Conservation (phyloP, 1,284 basidiomycete genomes). For the Austroboletus olivaceoglutinosus region DNA sequence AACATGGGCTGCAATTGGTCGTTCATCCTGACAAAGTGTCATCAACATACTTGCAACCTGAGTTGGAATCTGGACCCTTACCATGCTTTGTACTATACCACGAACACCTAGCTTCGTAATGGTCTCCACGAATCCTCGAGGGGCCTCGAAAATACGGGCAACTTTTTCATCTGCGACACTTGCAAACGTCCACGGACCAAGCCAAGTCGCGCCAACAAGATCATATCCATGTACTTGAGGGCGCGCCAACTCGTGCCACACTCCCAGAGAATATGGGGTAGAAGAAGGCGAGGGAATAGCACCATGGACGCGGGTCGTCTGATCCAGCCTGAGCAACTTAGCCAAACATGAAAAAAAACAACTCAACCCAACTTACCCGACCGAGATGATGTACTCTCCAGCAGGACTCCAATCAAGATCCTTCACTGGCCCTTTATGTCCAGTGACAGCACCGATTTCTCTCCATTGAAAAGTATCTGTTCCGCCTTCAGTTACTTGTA, state of each 20-base stretch:
- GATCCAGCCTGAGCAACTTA: constrained; percentile 61
- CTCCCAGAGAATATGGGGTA: constrained; percentile 8
- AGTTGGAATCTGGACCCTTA: constrained; percentile 18
- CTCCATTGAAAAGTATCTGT: constrained; percentile 56
- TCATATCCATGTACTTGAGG: constrained; percentile 97
- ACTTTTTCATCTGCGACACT: constrained; percentile 94
- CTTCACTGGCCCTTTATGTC: constrained; percentile 78
- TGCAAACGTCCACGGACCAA: constrained; percentile 74
- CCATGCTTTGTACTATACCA: constrained; percentile 45
- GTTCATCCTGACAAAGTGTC: constrained; percentile 17
- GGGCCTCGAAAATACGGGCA: constrained; percentile 85
- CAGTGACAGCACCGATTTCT: constrained; percentile 74
- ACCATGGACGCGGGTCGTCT: constrained; percentile 86
- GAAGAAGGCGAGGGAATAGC: constrained; percentile 30
- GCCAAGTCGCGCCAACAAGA: constrained; percentile 75
- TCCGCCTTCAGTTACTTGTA: constrained; percentile 12
- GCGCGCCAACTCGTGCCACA: constrained; percentile 86
- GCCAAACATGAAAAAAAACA: background rate
- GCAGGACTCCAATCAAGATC: constrained; percentile 81
- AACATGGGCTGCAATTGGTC: constrained; percentile 64
- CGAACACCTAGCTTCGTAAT: constrained; percentile 52
- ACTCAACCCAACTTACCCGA: constrained; percentile 53
- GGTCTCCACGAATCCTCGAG: constrained; percentile 69
- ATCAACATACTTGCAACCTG: constrained; percentile 9
- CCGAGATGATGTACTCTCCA: constrained; percentile 81